Conservation (phyloP, 2,329 filamentous ascomycete species). For the Basipetospora chlamydospora region DNA sequence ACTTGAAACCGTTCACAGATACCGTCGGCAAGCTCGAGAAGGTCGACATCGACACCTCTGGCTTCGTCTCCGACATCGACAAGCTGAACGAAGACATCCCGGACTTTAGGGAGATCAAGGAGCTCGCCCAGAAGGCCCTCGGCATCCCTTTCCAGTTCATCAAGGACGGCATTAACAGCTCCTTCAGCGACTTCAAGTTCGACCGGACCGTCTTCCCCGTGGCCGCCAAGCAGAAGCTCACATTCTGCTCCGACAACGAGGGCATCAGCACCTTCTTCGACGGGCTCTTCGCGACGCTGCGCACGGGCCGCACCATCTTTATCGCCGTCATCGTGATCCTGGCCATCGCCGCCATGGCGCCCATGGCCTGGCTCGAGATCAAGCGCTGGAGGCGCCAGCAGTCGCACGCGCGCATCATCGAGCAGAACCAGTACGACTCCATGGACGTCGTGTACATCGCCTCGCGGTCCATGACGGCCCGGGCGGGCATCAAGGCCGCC, state of each 20-base stretch:
- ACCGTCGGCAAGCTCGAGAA: slow-evolving; percentile 52
- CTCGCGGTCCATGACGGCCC: slow-evolving; percentile 63
- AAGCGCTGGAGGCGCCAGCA: slow-evolving; percentile 61
- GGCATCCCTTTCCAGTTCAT: slow-evolving; percentile 69
- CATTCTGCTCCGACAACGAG: slow-evolving; percentile 79
- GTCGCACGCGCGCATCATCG: slow-evolving; percentile 51
- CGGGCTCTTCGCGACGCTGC: slow-evolving; percentile 49
- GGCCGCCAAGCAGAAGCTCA: slow-evolving; percentile 66
- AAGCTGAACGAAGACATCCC: slow-evolving; percentile 69
- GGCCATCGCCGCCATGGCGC: slow-evolving; percentile 58
- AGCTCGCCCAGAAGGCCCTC: slow-evolving; percentile 63
- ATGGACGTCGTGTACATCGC: slow-evolving; percentile 84
- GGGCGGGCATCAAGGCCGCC: slow-evolving; percentile 55
- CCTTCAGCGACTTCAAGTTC: slow-evolving; percentile 61
- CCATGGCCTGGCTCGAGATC: slow-evolving; percentile 71
- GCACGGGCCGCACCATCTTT: slow-evolving; percentile 57
- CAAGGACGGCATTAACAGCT: slow-evolving; percentile 55
- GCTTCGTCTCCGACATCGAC: slow-evolving; percentile 53
- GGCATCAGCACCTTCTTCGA: slow-evolving; percentile 75
- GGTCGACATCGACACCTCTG: slow-evolving; percentile 51
- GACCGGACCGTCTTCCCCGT: slow-evolving; percentile 67
- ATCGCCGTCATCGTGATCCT: slow-evolving; percentile 58
- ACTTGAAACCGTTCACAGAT: slow-evolving; percentile 36
- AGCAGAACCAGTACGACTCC: slow-evolving; percentile 53
- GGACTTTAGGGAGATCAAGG: slow-evolving; percentile 69